Evolutionary conservation across 257 asterid species (phyloP).

Genomic region (Rehmannia glutinosa): DNA sequence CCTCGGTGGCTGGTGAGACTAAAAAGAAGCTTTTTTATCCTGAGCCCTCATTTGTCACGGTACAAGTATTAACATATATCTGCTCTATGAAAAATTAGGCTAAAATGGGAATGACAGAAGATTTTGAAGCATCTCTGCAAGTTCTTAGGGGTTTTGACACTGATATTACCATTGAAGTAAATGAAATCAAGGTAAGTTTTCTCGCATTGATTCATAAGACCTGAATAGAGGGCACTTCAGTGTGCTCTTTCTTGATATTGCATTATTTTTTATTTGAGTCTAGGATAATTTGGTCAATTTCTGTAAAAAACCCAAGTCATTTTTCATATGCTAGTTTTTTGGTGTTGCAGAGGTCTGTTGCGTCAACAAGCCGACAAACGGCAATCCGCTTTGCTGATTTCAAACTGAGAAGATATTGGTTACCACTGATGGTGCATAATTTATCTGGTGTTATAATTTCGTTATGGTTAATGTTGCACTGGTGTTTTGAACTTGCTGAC

Average conservation of each 20-base stretch:
- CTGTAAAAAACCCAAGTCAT: neutral
- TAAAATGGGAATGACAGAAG: conserved; percentile 91
- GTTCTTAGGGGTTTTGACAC: conserved; percentile 94
- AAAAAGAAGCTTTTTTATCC: neutral
- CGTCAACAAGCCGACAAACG: conserved; percentile 68
- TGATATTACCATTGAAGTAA: conserved; percentile 77
- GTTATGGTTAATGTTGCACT: neutral
- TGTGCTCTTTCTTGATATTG: neutral
- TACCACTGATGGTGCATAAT: conserved; percentile 76
- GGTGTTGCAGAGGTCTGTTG: conserved; percentile 62
- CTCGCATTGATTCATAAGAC: too few relatives aligned
- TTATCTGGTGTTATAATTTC: conserved; percentile 5
- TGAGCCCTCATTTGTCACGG: neutral
- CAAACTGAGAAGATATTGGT: conserved; percentile 89
- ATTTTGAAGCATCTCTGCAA: conserved; percentile 92
- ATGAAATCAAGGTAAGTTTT: conserved; percentile 65
- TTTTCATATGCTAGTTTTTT: conserved; percentile 10
- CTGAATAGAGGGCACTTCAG: too few relatives aligned
- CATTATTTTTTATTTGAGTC: neutral
- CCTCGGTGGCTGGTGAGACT: conserved; percentile 98
- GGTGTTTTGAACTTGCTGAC: neutral
- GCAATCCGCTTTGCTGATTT: conserved; percentile 76
- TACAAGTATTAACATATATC: conserved; percentile 13
- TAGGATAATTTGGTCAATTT: neutral
- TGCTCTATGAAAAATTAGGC: conserved; percentile 49